A percentile compares a stretch with the other conserved stretches of the same genome.
Evolutionary conservation across 2,329 filamentous ascomycete genomes (phyloP).

Genomic region (Nemania abortiva): DNA sequence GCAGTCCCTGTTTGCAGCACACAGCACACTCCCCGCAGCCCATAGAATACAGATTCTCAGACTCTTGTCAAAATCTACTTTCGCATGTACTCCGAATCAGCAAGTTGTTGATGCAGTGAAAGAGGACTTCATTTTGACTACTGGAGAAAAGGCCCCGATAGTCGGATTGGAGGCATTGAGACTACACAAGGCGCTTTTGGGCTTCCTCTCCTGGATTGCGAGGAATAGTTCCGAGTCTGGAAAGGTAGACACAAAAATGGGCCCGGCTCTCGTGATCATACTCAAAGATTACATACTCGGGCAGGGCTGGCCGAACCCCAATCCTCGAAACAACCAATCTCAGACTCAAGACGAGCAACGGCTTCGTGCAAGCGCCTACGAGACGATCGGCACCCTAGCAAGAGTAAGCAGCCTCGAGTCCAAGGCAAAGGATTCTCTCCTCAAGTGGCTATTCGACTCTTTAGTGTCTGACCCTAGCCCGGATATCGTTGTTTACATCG

Average conservation of each 20-base stretch:
- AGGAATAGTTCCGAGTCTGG: conserved; percentile 71
- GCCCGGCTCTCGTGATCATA: conserved; percentile 74
- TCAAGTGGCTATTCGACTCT: conserved; percentile 85
- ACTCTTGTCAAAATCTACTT: conserved; percentile 80
- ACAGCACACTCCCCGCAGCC: conserved; percentile 77
- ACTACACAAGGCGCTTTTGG: conserved; percentile 84
- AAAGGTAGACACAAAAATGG: conserved; percentile 72
- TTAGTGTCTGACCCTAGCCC: conserved; percentile 82
- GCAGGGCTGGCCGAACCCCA: conserved; percentile 83
- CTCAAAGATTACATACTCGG: conserved; percentile 79
- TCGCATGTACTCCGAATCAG: conserved; percentile 76
- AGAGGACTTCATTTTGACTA: conserved; percentile 67
- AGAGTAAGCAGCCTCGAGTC: conserved; percentile 71
- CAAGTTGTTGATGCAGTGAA: conserved; percentile 78
- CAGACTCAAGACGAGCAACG: conserved; percentile 69
- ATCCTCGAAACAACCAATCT: conserved; percentile 57
- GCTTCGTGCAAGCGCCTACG: conserved; percentile 85
- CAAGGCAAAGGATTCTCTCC: conserved; percentile 64
- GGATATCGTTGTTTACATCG: conserved; percentile 86
- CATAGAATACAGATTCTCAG: conserved; percentile 82
- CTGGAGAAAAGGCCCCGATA: conserved; percentile 53
- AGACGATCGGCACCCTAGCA: conserved; percentile 86
- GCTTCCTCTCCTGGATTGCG: conserved; percentile 88
- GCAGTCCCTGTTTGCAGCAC: conserved; percentile 76
- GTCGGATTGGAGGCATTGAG: conserved; percentile 81